A percentile compares a stretch with the other conserved stretches of the same genome.
Conservation (phyloP, 495 filamentous ascomycete genomes). For the Annulohypoxylon bovei region DNA sequence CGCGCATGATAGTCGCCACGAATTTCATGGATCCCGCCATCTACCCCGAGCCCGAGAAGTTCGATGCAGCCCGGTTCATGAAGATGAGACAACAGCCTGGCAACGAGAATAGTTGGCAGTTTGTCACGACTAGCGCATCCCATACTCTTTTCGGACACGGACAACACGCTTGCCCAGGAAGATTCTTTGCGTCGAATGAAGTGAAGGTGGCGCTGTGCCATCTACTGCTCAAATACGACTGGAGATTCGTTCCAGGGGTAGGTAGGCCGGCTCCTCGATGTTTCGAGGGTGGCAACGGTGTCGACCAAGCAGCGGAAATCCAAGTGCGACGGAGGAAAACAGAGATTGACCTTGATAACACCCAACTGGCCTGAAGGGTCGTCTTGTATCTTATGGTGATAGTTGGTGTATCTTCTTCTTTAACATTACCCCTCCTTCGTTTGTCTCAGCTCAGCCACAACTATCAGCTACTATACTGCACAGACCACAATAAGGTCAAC, state of each 20-base stretch:
- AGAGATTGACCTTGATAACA: slow-evolving; percentile 42
- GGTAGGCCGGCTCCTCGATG: slow-evolving; percentile 40
- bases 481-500: background rate
- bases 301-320: slow-evolving; percentile 38
- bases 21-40: slow-evolving; percentile 53
- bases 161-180: slow-evolving; percentile 60
- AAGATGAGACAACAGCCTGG: slow-evolving; percentile 56
- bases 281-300: slow-evolving; percentile 33
- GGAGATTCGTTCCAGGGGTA: slow-evolving; percentile 48
- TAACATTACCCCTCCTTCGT: background rate
- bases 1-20: slow-evolving; percentile 50
- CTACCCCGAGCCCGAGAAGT: slow-evolving; percentile 55
- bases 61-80: slow-evolving; percentile 59
- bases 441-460: background rate
- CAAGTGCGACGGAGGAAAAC: slow-evolving; percentile 43
- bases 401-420: background rate
- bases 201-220: slow-evolving; percentile 59
- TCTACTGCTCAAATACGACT: slow-evolving; percentile 60
- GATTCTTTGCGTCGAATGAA: slow-evolving; percentile 61
- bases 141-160: slow-evolving; percentile 62
- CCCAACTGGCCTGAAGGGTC: background rate
- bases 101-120: slow-evolving; percentile 56
- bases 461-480: background rate
- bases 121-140: slow-evolving; percentile 57
- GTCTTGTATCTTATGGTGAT: background rate